Conservation (phyloP, 2,329 filamentous ascomycete species). For the Hypoxylon sp. region DNA sequence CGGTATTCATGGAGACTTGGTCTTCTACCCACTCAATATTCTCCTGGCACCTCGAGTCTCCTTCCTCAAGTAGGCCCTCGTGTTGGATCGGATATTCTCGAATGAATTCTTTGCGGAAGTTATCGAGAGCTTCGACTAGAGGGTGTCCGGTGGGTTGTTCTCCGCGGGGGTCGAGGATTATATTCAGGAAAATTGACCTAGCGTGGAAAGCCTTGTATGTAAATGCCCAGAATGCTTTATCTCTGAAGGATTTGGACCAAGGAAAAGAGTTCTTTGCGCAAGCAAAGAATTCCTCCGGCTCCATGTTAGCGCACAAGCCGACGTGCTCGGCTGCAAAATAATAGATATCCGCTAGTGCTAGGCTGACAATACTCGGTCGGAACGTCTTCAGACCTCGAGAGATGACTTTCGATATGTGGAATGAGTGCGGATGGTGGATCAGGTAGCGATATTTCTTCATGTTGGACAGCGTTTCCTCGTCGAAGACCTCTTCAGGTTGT, state of each 20-base stretch:
- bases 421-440: conserved; percentile 27
- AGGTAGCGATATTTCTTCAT: conserved; percentile 19
- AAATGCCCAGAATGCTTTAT: conserved; percentile 44
- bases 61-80: too few relatives aligned
- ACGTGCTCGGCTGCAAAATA: conserved; percentile 33
- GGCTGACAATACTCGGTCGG: not conserved
- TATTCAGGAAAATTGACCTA: too few relatives aligned
- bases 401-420: conserved; percentile 27
- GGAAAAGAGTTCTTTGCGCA: conserved; percentile 32
- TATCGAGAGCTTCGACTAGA: too few relatives aligned
- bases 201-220: conserved; percentile 46
- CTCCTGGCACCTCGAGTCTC: too few relatives aligned
- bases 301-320: conserved; percentile 14
- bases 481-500: not conserved
- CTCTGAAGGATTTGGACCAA: conserved; percentile 29
- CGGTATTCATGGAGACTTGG: too few relatives aligned
- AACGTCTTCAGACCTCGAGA: conserved; percentile 11
- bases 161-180: too few relatives aligned
- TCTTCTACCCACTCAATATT: too few relatives aligned
- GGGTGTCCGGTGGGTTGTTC: too few relatives aligned
- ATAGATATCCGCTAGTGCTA: conserved; percentile 29
- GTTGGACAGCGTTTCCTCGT: not conserved
- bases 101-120: too few relatives aligned
- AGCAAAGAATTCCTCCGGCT: conserved; percentile 38
- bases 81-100: too few relatives aligned